These are phyloP conservation scores for Boletus huronensis DNA, from an alignment of 768 basidiomycete genomes.

Conservation along the genomic window DNA sequence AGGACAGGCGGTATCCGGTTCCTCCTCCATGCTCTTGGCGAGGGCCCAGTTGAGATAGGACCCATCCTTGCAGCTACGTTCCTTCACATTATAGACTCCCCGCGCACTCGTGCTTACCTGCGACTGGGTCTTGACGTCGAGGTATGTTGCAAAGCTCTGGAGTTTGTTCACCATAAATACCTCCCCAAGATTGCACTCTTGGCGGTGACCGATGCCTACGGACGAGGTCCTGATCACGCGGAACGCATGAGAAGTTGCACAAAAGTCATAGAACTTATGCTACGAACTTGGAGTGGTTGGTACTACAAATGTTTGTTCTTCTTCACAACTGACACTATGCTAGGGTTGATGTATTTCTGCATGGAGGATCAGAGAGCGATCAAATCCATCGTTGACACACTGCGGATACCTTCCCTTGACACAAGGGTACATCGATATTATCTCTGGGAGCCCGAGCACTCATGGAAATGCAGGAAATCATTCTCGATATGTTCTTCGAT, in stretches of 20 bases:
- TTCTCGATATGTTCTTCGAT: slow-evolving; percentile 93
- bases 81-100: slow-evolving; percentile 80
- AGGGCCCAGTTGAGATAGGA: slow-evolving; percentile 81
- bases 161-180: background rate
- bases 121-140: slow-evolving; percentile 85
- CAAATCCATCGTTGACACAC: slow-evolving; percentile 75
- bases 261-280: slow-evolving; percentile 74
- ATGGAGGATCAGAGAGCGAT: slow-evolving; percentile 86
- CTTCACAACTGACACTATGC: slow-evolving; percentile 4
- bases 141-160: slow-evolving; percentile 41
- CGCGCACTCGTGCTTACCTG: slow-evolving; percentile 74
- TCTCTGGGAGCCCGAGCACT: slow-evolving; percentile 3
- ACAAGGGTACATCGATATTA: slow-evolving; percentile 53
- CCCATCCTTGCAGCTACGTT: slow-evolving; percentile 78
- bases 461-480: slow-evolving; percentile 65
- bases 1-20: slow-evolving; percentile 83
- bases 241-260: slow-evolving; percentile 78
- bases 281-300: slow-evolving; percentile 93
- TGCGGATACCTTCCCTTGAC: slow-evolving; percentile 85
- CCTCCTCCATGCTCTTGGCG: slow-evolving; percentile 82
- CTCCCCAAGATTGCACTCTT: slow-evolving; percentile 70
- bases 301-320: slow-evolving; percentile 4
- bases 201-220: slow-evolving; percentile 90
- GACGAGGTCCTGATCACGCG: slow-evolving; percentile 72
- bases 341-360: slow-evolving; percentile 91